phyloP scores from a whole-genome alignment of 2,329 filamentous ascomycete genomes.

The Keithomyces neogunnii region DNA sequence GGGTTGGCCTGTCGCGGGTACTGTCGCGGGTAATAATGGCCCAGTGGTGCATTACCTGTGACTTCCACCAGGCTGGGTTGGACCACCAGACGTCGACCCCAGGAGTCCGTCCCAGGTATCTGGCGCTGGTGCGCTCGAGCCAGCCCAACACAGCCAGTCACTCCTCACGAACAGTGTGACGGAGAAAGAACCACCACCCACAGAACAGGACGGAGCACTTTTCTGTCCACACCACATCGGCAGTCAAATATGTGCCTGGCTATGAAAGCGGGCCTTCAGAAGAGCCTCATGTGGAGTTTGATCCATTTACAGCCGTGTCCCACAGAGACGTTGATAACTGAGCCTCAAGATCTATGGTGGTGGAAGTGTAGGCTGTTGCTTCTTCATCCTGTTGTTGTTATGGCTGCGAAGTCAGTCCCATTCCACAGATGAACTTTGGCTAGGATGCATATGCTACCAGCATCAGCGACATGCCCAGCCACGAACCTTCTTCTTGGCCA shows the following conservation, averaged over 20 bases:
- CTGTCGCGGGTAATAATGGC: constrained; percentile 1
- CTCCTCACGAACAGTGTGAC: constrained; percentile 4
- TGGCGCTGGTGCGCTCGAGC: constrained; percentile 1
- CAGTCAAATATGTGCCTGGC: constrained; percentile 10
- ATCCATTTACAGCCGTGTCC: constrained; percentile 10
- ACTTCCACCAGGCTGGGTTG: no score
- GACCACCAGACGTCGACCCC: no score
- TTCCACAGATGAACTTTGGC: background rate
- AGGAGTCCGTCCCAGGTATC: background rate
- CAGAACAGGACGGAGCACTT: constrained; percentile 7
- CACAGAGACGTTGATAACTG: constrained; percentile 5
- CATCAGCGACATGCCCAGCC: background rate
- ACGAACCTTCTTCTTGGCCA: background rate
- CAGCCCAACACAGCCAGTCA: constrained; percentile 1
- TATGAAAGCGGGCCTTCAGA: constrained; percentile 9
- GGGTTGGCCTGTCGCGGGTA: no score
- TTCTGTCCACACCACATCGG: constrained; percentile 8
- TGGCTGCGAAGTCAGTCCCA: background rate
- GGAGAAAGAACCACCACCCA: background rate
- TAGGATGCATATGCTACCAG: background rate
- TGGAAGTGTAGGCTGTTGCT: constrained; percentile 1
- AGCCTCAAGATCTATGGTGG: constrained; percentile 5
- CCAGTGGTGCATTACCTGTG: background rate
- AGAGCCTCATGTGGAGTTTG: constrained; percentile 15
- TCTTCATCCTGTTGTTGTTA: background rate